These are phyloP conservation scores for Apiospora kogelbergensis DNA, from an alignment of 2,329 filamentous ascomycete species.

Conservation along the genomic window DNA sequence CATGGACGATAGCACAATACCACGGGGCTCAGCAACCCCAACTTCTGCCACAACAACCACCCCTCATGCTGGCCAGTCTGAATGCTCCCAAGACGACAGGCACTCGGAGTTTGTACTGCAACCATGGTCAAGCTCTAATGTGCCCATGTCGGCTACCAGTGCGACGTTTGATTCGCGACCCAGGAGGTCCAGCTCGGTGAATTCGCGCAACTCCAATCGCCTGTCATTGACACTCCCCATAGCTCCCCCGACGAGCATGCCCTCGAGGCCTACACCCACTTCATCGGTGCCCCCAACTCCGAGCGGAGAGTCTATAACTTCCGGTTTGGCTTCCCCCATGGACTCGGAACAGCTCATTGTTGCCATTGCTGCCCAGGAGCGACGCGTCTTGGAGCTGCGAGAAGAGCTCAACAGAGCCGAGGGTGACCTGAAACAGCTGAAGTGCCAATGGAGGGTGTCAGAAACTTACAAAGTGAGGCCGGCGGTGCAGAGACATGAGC, in stretches of 20 bases:
- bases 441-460: constrained; percentile 78
- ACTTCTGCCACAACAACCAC: constrained; percentile 16
- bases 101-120: constrained; percentile 19
- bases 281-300: constrained; percentile 52
- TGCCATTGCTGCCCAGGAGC: constrained; percentile 88
- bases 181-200: constrained; percentile 51
- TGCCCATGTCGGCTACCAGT: constrained; percentile 37
- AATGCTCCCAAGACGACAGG: constrained; percentile 18
- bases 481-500: constrained; percentile 61
- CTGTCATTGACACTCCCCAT: constrained; percentile 64
- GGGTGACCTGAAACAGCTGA: constrained; percentile 70
- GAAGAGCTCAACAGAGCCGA: constrained; percentile 89
- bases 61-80: constrained; percentile 17
- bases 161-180: constrained; percentile 44
- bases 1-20: constrained; percentile 14
- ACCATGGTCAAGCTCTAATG: constrained; percentile 33
- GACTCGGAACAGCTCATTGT: constrained; percentile 74
- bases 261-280: constrained; percentile 51
- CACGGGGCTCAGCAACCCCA: constrained; percentile 17
- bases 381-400: constrained; percentile 83
- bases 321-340: constrained; percentile 43
- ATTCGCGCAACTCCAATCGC: constrained; percentile 56
- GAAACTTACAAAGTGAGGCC: constrained; percentile 76
- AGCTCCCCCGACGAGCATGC: constrained; percentile 50
- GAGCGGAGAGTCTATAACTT: constrained; percentile 36